A percentile compares a stretch with the other conserved stretches of the same genome.
phyloP scores from a whole-genome alignment of 2,329 filamentous ascomycete species.

The Pezicula carpinea region DNA sequence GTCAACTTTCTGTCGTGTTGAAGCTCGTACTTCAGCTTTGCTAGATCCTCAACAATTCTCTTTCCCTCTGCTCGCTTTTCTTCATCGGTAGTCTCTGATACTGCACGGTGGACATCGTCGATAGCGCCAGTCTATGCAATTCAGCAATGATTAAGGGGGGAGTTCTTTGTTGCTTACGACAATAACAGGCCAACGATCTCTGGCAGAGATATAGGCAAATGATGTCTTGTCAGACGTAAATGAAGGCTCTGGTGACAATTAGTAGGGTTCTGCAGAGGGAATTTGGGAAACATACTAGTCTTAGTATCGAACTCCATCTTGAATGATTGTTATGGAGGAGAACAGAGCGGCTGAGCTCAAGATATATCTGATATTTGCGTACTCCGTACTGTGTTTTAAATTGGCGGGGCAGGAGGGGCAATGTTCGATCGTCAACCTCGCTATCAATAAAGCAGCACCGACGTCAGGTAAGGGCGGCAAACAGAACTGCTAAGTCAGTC shows the following conservation, averaged over 20 bases:
- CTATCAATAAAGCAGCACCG: too few relatives aligned
- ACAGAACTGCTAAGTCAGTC: too few relatives aligned
- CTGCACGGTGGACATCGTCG: slow-evolving; percentile 84
- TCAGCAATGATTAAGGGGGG: slow-evolving; percentile 15
- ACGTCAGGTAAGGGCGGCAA: too few relatives aligned
- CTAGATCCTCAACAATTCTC: slow-evolving; percentile 72
- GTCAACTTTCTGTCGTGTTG: slow-evolving; percentile 80
- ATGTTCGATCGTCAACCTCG: too few relatives aligned
- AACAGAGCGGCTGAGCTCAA: neutral
- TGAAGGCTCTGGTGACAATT: slow-evolving; percentile 56
- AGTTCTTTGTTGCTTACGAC: slow-evolving; percentile 47
- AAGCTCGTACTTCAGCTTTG: slow-evolving; percentile 86
- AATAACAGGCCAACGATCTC: slow-evolving; percentile 90
- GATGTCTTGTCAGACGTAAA: slow-evolving; percentile 77
- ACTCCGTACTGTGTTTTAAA: slow-evolving; percentile 1
- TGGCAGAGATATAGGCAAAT: slow-evolving; percentile 81
- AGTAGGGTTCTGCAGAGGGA: neutral
- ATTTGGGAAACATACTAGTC: slow-evolving; percentile 51
- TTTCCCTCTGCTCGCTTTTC: slow-evolving; percentile 77
- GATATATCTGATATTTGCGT: neutral
- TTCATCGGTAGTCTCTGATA: slow-evolving; percentile 48
- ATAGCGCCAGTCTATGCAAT: slow-evolving; percentile 73
- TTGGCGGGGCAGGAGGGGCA: neutral
- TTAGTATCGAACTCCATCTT: slow-evolving; percentile 72
- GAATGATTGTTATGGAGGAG: neutral